Conservation (phyloP, 202 grass and related monocot species). For the Zizania palustris region DNA sequence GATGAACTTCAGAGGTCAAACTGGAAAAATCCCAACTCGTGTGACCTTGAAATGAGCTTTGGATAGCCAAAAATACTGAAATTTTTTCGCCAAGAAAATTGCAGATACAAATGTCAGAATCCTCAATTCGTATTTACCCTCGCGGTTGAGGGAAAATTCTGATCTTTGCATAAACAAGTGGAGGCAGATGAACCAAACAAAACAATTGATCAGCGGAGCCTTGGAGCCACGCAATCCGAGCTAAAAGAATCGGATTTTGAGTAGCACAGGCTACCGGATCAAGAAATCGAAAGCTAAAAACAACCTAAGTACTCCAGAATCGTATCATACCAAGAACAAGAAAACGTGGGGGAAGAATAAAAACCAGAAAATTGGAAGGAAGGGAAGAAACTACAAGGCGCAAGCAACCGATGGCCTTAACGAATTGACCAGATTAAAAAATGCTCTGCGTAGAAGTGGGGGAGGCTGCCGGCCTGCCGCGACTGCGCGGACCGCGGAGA, state of each 20-base stretch:
- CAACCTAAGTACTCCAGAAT: not conserved
- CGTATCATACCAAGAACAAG: not conserved
- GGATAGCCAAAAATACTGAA: not conserved
- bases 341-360: conserved; percentile 21
- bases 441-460: conserved; percentile 39
- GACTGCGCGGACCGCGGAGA: conserved; percentile 18
- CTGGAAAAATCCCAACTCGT: not conserved
- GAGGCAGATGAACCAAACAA: conserved; percentile 14
- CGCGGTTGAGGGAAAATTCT: not conserved
- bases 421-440: conserved; percentile 24
- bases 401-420: conserved; percentile 2
- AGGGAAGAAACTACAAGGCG: not conserved
- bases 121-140: conserved; percentile 29
- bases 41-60: conserved; percentile 7
- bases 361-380: not conserved
- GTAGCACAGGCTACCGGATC: conserved; percentile 19
- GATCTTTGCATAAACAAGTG: not conserved
- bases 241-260: conserved; percentile 32
- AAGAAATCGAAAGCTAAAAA: conserved; percentile 29
- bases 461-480: conserved; percentile 3
- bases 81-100: not conserved
- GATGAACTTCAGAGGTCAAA: not conserved
- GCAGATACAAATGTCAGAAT: conserved; percentile 6
- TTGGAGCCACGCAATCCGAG: conserved; percentile 28
- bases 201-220: conserved; percentile 5